Conservation (phyloP, 768 basidiomycete species). For the Termitomyces sp. region DNA sequence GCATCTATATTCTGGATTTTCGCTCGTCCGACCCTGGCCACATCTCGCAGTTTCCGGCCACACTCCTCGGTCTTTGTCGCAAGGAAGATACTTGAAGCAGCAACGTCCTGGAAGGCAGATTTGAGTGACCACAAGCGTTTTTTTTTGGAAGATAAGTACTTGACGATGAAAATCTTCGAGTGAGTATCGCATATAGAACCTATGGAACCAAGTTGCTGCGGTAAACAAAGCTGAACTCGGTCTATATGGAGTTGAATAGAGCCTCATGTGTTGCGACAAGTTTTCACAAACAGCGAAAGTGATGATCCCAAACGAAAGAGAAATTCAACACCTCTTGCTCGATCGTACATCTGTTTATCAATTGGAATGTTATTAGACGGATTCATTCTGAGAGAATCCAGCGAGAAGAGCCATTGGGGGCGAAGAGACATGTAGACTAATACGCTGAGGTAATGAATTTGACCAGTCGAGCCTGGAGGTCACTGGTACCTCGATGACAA, state of each 20-base stretch:
- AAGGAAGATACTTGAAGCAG: constrained; percentile 81
- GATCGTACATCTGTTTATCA: constrained; percentile 70
- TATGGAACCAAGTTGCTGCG: constrained; percentile 87
- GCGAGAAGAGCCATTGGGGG: constrained; percentile 71
- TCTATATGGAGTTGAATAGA: constrained; percentile 31
- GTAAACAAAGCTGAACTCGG: constrained; percentile 81
- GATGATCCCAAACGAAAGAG: constrained; percentile 78
- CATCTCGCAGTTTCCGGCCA: constrained; percentile 80
- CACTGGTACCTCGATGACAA: too few relatives aligned
- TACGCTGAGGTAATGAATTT: background rate
- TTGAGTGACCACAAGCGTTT: background rate
- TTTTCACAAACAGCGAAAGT: constrained; percentile 60
- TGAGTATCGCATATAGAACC: constrained; percentile 85
- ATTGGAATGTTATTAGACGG: constrained; percentile 52
- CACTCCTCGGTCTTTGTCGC: constrained; percentile 93
- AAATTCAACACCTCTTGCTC: constrained; percentile 81
- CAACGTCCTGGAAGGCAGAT: constrained; percentile 55
- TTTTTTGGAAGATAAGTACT: constrained; percentile 31
- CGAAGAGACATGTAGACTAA: constrained; percentile 9
- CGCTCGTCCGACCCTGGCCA: constrained; percentile 68
- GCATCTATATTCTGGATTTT: constrained; percentile 59
- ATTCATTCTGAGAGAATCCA: constrained; percentile 51
- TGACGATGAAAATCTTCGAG: constrained; percentile 80
- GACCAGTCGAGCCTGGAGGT: too few relatives aligned
- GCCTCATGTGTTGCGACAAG: constrained; percentile 11